These are phyloP conservation scores for Alloteropsis semialata DNA, from an alignment of 176 grass and related monocot genomes.

Conservation along the genomic window DNA sequence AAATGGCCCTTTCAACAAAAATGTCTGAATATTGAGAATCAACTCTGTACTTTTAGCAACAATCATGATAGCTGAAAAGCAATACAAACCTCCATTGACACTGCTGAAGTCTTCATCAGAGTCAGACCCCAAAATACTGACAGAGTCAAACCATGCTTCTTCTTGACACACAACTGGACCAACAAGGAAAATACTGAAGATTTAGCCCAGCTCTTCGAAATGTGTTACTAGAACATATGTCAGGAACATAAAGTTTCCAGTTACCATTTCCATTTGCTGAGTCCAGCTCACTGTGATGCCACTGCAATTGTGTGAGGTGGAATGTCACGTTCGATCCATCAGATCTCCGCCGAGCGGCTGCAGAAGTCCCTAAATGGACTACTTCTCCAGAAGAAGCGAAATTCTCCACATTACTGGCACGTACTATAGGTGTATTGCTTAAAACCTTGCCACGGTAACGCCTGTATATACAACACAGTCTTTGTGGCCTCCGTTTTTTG, in stretches of 20 bases:
- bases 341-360: constrained; percentile 32
- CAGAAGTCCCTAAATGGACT: constrained; percentile 52
- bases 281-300: constrained; percentile 85
- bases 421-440: constrained; percentile 45
- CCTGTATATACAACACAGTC: constrained; percentile 46
- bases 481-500: constrained; percentile 42
- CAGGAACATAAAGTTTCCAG: neutral
- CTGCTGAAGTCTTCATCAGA: constrained; percentile 93
- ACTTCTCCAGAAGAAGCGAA: constrained; percentile 39
- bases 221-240: neutral
- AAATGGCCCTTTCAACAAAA: neutral
- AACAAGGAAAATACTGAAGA: neutral
- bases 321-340: constrained; percentile 74
- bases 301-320: constrained; percentile 86
- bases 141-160: constrained; percentile 91
- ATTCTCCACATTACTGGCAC: constrained; percentile 38
- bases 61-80: constrained; percentile 15
- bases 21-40: neutral
- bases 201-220: neutral
- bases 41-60: neutral
- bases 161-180: constrained; percentile 79
- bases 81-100: constrained; percentile 75
- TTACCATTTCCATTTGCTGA: constrained; percentile 75
- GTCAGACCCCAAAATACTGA: constrained; percentile 90
- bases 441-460: constrained; percentile 61